Conservation (phyloP, 1,139 yeast species). For the Debaryomyces fabryi region DNA sequence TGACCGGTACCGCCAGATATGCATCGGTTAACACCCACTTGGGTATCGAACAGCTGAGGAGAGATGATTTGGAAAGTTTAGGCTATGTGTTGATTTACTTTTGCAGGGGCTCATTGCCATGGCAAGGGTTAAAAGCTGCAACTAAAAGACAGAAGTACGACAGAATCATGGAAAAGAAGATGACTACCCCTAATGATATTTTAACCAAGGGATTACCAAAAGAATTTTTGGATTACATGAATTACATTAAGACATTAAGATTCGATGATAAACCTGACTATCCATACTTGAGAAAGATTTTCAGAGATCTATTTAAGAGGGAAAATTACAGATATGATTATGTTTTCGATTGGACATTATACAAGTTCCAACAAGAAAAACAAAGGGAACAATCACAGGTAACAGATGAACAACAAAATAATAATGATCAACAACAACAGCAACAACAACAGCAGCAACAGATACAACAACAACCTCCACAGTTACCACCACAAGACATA, state of each 20-base stretch:
- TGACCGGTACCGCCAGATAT: conserved; percentile 97
- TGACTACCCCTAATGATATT: conserved; percentile 88
- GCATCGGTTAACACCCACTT: conserved; percentile 95
- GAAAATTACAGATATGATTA: conserved; percentile 93
- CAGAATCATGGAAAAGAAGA: conserved; percentile 93
- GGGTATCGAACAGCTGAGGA: conserved; percentile 94
- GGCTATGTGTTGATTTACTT: conserved; percentile 95
- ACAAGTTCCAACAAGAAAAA: conserved; percentile 71
- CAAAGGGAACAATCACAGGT: conserved; percentile 53
- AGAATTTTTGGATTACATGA: conserved; percentile 86
- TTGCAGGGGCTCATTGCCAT: conserved; percentile 92
- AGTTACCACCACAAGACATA: conserved; percentile 10
- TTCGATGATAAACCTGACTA: conserved; percentile 98
- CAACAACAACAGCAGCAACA: conserved; percentile 17
- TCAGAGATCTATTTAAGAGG: conserved; percentile 86
- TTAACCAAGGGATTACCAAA: conserved; percentile 90
- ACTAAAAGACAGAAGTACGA: conserved; percentile 97
- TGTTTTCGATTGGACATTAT: conserved; percentile 95
- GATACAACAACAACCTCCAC: conserved; percentile 6
- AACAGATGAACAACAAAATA: conserved; percentile 31
- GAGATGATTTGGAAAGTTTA: conserved; percentile 94
- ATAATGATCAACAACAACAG: conserved; percentile 16
- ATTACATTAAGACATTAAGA: conserved; percentile 85
- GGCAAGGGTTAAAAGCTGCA: conserved; percentile 98
- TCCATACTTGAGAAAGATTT: conserved; percentile 81